Conservation (phyloP, 2,329 filamentous ascomycete genomes). For the Drechslerella coelobrocha region DNA sequence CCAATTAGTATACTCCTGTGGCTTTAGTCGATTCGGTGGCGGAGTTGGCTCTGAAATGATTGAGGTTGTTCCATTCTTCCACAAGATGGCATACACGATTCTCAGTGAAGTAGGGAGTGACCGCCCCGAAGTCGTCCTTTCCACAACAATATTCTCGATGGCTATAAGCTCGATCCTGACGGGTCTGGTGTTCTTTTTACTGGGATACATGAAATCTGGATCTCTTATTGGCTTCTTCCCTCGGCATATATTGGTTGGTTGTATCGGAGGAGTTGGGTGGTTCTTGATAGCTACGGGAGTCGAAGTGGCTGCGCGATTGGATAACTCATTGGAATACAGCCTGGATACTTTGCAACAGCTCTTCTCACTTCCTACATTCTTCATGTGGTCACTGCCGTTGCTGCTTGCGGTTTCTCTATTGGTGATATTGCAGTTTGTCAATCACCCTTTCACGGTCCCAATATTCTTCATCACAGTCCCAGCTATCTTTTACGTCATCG, state of each 20-base stretch:
- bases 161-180: conserved; percentile 89
- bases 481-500: conserved; percentile 77
- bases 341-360: conserved; percentile 77
- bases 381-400: conserved; percentile 83
- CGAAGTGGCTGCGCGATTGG: conserved; percentile 87
- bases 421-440: conserved; percentile 75
- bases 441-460: conserved; percentile 77
- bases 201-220: conserved; percentile 85
- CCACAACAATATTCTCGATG: conserved; percentile 91
- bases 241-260: conserved; percentile 92
- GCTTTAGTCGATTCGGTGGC: conserved; percentile 85
- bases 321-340: conserved; percentile 84
- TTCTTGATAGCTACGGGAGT: conserved; percentile 91
- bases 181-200: conserved; percentile 86
- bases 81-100: conserved; percentile 95
- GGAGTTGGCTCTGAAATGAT: conserved; percentile 93
- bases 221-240: conserved; percentile 97
- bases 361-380: conserved; percentile 74
- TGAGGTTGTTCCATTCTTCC: conserved; percentile 77
- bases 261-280: conserved; percentile 95
- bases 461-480: conserved; percentile 83
- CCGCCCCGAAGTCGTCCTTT: conserved; percentile 83
- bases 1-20: conserved; percentile 84
- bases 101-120: conserved; percentile 77
- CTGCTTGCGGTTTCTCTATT: conserved; percentile 77